Conservation (phyloP, 257 asterid genomes). For the Buddleja alternifolia region DNA sequence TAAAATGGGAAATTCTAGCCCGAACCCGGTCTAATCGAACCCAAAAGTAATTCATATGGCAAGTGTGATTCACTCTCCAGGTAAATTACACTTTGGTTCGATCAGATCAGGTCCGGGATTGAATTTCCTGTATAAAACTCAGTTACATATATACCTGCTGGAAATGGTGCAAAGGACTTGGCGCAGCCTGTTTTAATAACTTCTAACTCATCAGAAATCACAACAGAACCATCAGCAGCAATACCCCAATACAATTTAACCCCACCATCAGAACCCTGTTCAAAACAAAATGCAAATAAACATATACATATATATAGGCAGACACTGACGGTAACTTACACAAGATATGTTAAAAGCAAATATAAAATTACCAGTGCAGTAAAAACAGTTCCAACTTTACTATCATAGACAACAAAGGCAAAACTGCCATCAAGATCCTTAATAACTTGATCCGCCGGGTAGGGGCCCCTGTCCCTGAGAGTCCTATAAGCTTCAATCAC, state of each 20-base stretch:
- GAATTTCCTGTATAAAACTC: no score
- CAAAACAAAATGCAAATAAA: no score
- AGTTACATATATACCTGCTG: conserved; percentile 68
- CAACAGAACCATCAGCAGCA: conserved; percentile 87
- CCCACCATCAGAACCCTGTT: conserved; percentile 80
- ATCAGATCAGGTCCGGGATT: no score
- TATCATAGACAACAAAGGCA: conserved; percentile 77
- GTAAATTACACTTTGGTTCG: no score
- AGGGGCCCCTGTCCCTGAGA: conserved; percentile 81
- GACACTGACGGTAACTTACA: no score
- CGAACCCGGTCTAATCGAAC: no score
- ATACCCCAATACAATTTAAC: conserved; percentile 87
- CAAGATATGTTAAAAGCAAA: not conserved
- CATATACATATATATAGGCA: no score
- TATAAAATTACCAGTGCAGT: conserved; percentile 60
- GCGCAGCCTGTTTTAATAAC: conserved; percentile 79
- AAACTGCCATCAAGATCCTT: conserved; percentile 84
- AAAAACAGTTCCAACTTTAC: conserved; percentile 69
- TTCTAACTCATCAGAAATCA: conserved; percentile 73
- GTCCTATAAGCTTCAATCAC: conserved; percentile 82
- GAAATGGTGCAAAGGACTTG: conserved; percentile 85
- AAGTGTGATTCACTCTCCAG: no score
- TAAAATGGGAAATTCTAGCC: no score
- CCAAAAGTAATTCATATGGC: no score
- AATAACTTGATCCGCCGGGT: conserved; percentile 87